Conservation (phyloP, 139 green algal genomes). For the Chlorella sorokiniana region DNA sequence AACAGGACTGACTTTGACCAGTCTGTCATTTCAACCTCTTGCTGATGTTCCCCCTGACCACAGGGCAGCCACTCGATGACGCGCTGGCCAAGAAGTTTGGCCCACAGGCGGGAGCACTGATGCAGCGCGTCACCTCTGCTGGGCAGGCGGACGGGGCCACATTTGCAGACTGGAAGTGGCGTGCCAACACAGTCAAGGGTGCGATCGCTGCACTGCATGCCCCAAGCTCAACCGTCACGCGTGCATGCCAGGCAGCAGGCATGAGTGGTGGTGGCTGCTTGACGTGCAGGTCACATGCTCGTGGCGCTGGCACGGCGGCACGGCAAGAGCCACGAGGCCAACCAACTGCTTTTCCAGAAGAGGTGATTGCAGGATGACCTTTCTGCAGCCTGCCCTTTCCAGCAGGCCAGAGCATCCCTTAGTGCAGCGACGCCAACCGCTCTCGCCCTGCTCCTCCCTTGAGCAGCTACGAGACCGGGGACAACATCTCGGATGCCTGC, state of each 20-base stretch:
- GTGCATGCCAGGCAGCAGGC: neutral
- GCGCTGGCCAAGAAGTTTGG: conserved; percentile 28
- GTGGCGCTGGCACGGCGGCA: conserved; percentile 17
- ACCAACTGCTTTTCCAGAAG: conserved; percentile 8
- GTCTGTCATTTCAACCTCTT: neutral
- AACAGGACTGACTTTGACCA: neutral
- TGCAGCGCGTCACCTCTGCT: neutral
- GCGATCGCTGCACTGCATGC: too few species aligned
- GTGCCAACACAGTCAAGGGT: conserved; percentile 31
- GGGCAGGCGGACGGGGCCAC: neutral
- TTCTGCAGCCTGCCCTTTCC: neutral
- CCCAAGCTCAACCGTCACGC: neutral
- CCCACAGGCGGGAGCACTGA: neutral
- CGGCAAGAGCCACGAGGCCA: conserved; percentile 28
- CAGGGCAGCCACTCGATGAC: conserved; percentile 5
- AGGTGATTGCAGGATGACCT: neutral
- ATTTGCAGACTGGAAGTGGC: conserved; percentile 27
- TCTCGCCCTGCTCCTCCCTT: neutral
- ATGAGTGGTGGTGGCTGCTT: neutral
- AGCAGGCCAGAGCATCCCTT: too few species aligned
- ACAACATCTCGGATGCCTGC: conserved; percentile 6
- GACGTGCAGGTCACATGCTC: conserved; percentile 18
- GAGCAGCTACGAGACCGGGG: conserved; percentile 19
- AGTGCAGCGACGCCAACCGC: too few species aligned
- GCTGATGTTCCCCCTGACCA: neutral